These are phyloP conservation scores for Collariella sp. DNA, from an alignment of 495 filamentous ascomycete genomes.

Conservation along the genomic window DNA sequence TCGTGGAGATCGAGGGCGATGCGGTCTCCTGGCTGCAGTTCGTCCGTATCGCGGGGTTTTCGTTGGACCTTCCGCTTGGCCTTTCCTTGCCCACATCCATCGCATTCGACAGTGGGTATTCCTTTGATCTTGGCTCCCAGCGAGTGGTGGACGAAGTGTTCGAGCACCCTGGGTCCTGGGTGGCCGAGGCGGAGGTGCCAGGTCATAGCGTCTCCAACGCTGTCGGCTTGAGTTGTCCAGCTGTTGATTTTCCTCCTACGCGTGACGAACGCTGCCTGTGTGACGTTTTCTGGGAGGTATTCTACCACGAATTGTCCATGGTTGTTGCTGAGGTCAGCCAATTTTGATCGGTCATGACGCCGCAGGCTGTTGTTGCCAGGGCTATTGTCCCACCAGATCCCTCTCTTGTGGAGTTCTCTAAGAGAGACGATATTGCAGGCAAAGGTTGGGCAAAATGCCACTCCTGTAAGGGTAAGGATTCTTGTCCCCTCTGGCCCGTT, in stretches of 20 bases:
- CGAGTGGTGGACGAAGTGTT: not conserved
- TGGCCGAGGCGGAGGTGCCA: slow-evolving; percentile 7
- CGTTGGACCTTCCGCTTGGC: not conserved
- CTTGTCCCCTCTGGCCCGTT: not conserved
- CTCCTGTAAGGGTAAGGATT: not conserved
- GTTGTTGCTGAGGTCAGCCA: not conserved
- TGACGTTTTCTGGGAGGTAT: not conserved
- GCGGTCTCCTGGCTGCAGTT: not conserved
- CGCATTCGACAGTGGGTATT: not conserved
- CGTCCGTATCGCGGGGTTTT: not conserved
- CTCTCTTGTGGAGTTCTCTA: not conserved
- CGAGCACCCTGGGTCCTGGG: not conserved
- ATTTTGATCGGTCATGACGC: not conserved
- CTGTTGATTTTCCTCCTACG: not conserved
- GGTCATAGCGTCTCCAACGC: not conserved
- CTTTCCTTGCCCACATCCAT: not conserved
- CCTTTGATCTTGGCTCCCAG: not conserved
- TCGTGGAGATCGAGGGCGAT: not conserved
- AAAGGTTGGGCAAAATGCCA: slow-evolving; percentile 6
- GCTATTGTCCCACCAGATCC: slow-evolving; percentile 8
- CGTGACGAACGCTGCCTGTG: not conserved
- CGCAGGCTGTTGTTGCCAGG: slow-evolving; percentile 2
- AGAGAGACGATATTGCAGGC: slow-evolving; percentile 7
- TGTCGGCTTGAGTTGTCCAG: not conserved
- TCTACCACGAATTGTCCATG: slow-evolving; percentile 3